Base-by-base conservation (phyloP, 495 filamentous ascomycete species). In the Aspergillus affinis region DNA sequence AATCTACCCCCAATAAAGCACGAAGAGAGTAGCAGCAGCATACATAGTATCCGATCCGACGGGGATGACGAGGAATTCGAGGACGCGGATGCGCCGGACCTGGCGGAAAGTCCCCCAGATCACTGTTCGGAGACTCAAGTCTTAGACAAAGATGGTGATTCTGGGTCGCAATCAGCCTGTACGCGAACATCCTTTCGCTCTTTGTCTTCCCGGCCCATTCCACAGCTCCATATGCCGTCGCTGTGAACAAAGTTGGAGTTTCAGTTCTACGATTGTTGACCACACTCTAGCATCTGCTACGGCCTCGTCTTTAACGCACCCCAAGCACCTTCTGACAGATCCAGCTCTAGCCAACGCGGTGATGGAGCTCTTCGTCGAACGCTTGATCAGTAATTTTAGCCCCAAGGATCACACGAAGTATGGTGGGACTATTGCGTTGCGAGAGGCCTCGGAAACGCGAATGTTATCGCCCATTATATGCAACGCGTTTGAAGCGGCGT, bases 401-500 rank as follows among this genome's bases (percentile, higher is more conserved):
- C 68, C 68, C 5, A 9, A 17, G 18, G 59, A 64, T 54, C 58
- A 62, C 20, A 20, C 46, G 17, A 60, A 57, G 48, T 63, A 44
- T 36, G 58, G 55, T 30, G 63, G 65, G 15, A 63, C 61, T 17
- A 64, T 70, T 26, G 65, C 61, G 10, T 56, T 70, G 41, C 68
- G 65, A 3, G 55, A 63, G 20, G 68, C 68, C 10, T 60, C 61
- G 1, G 51, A 58, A 10, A 68, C 62, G 61, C 63, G 68, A 17
- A 59, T 70, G 8, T 61, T 65, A 26, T 70, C 68, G 6, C 68
- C 68, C 0, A 58, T 70, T 1, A 57, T 70, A 7, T 60, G 52
- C 18, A 65, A 55, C 19, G 68, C 65, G 1, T 68, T 70, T 32
- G 68, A 67, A 30, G 68, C 68, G 18, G 63, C 65, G 1, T 63